Base-by-base conservation (phyloP, 1,284 basidiomycete genomes). In the Fomitopsis palustris region DNA sequence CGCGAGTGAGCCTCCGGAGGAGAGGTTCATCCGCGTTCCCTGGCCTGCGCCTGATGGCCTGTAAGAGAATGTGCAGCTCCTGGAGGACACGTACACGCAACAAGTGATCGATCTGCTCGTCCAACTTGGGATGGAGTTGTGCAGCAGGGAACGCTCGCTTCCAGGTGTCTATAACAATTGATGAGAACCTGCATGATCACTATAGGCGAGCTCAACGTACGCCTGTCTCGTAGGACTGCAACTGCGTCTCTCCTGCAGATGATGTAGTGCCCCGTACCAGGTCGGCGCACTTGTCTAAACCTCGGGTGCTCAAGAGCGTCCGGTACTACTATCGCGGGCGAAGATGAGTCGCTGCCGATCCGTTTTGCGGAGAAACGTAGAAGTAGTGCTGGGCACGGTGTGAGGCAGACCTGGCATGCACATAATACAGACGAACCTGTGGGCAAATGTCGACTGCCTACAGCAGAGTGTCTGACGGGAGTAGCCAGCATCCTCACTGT, bases 61-160 rank as follows among this genome's bases (percentile, higher is more conserved):
- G 77, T 1, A 72, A 73, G 39, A 92, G 72, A 8, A 91, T 67
- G 42, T 86, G 78, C 4, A 92, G 71, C 67, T 92, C 90, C 68
- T 92, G 90, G 2, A 92, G 73, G 16, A 90, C 80, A 21, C 90
- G 84, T 19, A 88, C 69, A 45, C 90, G 87, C 12, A 92, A 75
- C 19, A 88, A 76, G 66, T 90, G 86, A 1, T 74, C 72, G 39
- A 89, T 77, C 54, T 90, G 86, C 38, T 78, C 72, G 14, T 70
- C 68, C 10, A 47, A 16, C 10, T 6, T 17, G 17, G 45, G 14
- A 89, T 69, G n/a, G 74, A 67, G 16, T 75, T 69, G 61, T 80
- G 79, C 55, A 67, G 64, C 19, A 37, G 39, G 12, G 57, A 47
- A 37, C 59, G 54, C 1, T 37, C 4, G 4, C 39, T 27, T 17